A percentile compares a stretch with the other conserved stretches of the same genome.
Evolutionary conservation across 768 basidiomycete species (phyloP).

Genomic region (Crepidotus variabilis): DNA sequence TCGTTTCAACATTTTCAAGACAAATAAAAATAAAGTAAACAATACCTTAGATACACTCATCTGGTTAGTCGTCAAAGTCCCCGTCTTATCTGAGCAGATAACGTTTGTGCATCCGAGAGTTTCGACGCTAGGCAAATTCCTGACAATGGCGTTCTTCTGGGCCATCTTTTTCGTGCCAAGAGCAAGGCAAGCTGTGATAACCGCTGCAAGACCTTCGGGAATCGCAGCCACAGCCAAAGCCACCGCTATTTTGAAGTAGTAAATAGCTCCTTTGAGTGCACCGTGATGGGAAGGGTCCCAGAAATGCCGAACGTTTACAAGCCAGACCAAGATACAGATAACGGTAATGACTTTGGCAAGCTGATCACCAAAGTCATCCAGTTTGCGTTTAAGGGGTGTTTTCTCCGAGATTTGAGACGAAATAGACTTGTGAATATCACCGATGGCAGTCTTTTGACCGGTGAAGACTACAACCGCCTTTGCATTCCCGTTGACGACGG

Average conservation of each 20-base stretch:
- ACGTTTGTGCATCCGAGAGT: slow-evolving; percentile 98
- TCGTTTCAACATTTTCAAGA: not conserved
- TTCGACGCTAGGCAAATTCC: slow-evolving; percentile 95
- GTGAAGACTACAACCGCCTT: slow-evolving; percentile 86
- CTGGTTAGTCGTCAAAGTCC: slow-evolving; percentile 93
- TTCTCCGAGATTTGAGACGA: slow-evolving; percentile 90
- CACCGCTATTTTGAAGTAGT: slow-evolving; percentile 99
- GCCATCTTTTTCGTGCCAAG: slow-evolving; percentile 99
- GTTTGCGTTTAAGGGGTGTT: slow-evolving; percentile 94
- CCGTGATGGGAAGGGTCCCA: slow-evolving; percentile 93
- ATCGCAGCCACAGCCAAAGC: slow-evolving; percentile 99
- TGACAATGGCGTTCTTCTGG: slow-evolving; percentile 95
- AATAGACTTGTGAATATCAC: slow-evolving; percentile 97
- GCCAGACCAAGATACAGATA: slow-evolving; percentile 96
- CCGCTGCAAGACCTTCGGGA: slow-evolving; percentile 96
- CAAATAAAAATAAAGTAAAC: slow-evolving; percentile 2
- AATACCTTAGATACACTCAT: slow-evolving; percentile 88
- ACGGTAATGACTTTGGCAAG: slow-evolving; percentile 97
- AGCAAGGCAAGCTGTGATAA: slow-evolving; percentile 95
- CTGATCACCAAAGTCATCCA: slow-evolving; percentile 98
- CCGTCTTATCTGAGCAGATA: slow-evolving; percentile 99
- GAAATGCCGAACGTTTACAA: slow-evolving; percentile 96
- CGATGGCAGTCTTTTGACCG: slow-evolving; percentile 86
- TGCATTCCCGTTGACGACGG: slow-evolving; percentile 90
- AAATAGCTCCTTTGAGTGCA: slow-evolving; percentile 88